These are phyloP conservation scores for Fusarium verticillioides DNA, from an alignment of 2,329 filamentous ascomycete species.

Conservation along the genomic window DNA sequence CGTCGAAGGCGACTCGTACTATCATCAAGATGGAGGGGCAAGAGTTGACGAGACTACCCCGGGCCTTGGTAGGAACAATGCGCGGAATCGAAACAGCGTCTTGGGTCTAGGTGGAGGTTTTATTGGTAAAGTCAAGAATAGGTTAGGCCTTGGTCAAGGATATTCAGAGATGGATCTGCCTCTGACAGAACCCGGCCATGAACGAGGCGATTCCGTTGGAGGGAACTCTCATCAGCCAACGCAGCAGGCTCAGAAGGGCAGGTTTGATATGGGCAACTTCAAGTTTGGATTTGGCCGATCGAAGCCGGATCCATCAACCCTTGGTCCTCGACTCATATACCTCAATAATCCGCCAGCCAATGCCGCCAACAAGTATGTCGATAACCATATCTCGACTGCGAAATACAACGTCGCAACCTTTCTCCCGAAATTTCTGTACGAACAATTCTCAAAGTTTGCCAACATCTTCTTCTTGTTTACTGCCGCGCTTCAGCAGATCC, in stretches of 20 bases:
- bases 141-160: conserved; percentile 84
- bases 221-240: conserved; percentile 54
- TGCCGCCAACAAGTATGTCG: conserved; percentile 85
- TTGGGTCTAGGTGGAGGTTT: conserved; percentile 87
- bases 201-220: conserved; percentile 51
- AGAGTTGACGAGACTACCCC: conserved; percentile 65
- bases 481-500: conserved; percentile 92
- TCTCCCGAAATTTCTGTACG: conserved; percentile 94
- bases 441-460: conserved; percentile 99
- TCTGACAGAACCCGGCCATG: conserved; percentile 77
- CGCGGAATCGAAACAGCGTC: conserved; percentile 87
- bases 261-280: conserved; percentile 78
- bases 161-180: conserved; percentile 99
- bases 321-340: conserved; percentile 92
- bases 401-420: conserved; percentile 97
- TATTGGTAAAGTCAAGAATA: conserved; percentile 87
- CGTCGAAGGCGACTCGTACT: conserved; percentile 83
- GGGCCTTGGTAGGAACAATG: conserved; percentile 57
- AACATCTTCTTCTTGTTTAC: conserved; percentile 99
- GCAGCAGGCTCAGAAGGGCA: conserved; percentile 53
- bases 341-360: conserved; percentile 98
- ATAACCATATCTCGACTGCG: conserved; percentile 97
- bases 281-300: conserved; percentile 90
- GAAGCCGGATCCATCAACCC: conserved; percentile 87
- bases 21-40: conserved; percentile 81